Evolutionary conservation across 2,329 filamentous ascomycete species (phyloP).

Genomic region (Phialophora expanda): DNA sequence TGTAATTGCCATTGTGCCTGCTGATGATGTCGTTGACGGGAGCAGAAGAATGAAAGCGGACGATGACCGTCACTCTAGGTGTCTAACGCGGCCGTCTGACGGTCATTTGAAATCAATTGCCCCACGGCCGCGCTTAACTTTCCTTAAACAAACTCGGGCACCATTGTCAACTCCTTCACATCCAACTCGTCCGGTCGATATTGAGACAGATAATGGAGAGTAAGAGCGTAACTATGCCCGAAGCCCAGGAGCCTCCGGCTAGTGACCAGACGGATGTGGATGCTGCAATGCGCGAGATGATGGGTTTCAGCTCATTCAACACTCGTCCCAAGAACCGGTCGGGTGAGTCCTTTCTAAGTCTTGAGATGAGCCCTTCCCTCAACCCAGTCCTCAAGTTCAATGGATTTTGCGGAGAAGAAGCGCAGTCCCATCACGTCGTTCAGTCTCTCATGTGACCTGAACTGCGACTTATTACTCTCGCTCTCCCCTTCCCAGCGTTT

Average conservation of each 20-base stretch:
- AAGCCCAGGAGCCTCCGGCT: slow-evolving; percentile 6
- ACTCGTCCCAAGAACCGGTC: slow-evolving; percentile 25
- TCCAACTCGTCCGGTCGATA: not conserved
- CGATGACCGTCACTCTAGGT: not conserved
- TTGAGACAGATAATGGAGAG: not conserved
- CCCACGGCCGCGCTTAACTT: not conserved
- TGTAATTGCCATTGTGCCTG: not conserved
- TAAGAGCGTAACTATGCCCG: slow-evolving; percentile 13
- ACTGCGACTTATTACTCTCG: accelerated
- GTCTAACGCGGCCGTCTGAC: not conserved
- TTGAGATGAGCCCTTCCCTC: not conserved
- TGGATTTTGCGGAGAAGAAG: not conserved
- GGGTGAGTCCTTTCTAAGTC: slow-evolving; percentile 20
- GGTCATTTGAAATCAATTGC: not conserved
- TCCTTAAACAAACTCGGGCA: not conserved
- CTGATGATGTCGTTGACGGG: not conserved
- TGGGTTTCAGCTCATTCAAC: slow-evolving; percentile 38
- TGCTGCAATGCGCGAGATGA: slow-evolving; percentile 34
- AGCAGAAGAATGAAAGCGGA: not conserved
- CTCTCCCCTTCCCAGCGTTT: not conserved
- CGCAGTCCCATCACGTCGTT: not conserved
- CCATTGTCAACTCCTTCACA: not conserved
- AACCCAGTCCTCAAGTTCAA: slow-evolving; percentile 1
- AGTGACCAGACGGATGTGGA: slow-evolving; percentile 22
- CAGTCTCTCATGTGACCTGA: not conserved